Evolutionary conservation across 2,329 filamentous ascomycete genomes (phyloP).

Genomic region (Cytospora piceae): DNA sequence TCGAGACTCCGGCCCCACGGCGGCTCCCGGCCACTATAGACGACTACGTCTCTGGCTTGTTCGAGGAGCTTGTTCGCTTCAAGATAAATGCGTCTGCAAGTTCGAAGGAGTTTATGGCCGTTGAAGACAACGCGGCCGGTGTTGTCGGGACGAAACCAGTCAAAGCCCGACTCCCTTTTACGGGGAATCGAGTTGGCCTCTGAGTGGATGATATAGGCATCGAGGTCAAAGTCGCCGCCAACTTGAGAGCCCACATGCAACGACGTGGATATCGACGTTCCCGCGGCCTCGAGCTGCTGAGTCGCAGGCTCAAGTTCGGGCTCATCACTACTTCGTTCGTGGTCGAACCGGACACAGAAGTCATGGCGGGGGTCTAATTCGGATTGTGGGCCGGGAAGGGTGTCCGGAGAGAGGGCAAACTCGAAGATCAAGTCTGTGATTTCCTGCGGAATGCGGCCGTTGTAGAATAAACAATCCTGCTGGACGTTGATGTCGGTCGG

Average conservation of each 20-base stretch:
- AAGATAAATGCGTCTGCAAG: constrained; percentile 21
- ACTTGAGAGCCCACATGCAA: too few species aligned
- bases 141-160: constrained; percentile 16
- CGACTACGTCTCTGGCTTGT: not conserved
- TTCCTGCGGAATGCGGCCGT: constrained; percentile 15
- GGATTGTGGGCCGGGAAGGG: not conserved
- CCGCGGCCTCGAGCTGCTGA: too few species aligned
- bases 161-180: not conserved
- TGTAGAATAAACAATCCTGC: not conserved
- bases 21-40: constrained; percentile 4
- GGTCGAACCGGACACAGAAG: constrained; percentile 1
- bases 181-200: not conserved
- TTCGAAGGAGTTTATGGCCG: not conserved
- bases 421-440: constrained; percentile 18
- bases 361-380: not conserved
- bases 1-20: not conserved
- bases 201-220: not conserved
- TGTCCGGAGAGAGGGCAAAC: constrained; percentile 1
- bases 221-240: not conserved
- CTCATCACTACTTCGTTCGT: not conserved
- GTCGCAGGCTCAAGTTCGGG: not conserved
- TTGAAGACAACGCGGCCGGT: not conserved
- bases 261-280: not conserved
- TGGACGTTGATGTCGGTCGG: not conserved
- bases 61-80: not conserved